Evolutionary conservation across 2,329 filamentous ascomycete genomes (phyloP), one percentile per base, ranked within the genome.

Genomic region (Nemania sp.): DNA sequence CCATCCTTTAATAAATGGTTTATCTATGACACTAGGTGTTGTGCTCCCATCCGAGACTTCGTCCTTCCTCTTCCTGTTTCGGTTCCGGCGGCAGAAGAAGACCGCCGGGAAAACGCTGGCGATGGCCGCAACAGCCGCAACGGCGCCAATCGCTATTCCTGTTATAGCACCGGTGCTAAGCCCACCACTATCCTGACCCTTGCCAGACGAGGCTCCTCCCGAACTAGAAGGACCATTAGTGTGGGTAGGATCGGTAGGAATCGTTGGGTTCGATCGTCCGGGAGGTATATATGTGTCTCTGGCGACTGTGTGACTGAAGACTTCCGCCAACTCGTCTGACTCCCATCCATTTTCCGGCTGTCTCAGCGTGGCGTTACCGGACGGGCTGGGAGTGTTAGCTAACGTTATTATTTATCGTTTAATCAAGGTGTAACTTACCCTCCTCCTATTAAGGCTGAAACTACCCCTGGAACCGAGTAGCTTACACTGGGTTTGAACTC

Each of bases 391-490:
- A 47, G 2, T 27, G 41, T 64, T 1, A 62, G 62, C 24, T n/a
- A 27, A 38, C n/a, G 32, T 13, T 8, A 8, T 35, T 20, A 27
- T 3, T 18, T 38, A 49, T 26, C 5, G 15, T 35, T 29, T 10
- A 6, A 20, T 32, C 11, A 47, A 43, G 26, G 51, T 35, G 45
- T 20, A 22, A 56, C 70, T 70, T 56, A 72, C 70, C 62, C 60
- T 49, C 69, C 69, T 26, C 71, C 69, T 27, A 72, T 72, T 18
- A 70, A 54, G 26, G 38, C 47, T 13, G 70, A 65, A 22, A 72
- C 62, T 13, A 68, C 41, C n/a, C 62, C 26, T 2, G 70, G 71
- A 18, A 73, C 70, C 5, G 66, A 64, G 49, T 73, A 70, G 7
- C 56, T 32, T 24, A 64, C n/a, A 24, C 5, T 51, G 5, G 70